Conservation (phyloP, 306 rosid species). For the Benincasa hispida region DNA sequence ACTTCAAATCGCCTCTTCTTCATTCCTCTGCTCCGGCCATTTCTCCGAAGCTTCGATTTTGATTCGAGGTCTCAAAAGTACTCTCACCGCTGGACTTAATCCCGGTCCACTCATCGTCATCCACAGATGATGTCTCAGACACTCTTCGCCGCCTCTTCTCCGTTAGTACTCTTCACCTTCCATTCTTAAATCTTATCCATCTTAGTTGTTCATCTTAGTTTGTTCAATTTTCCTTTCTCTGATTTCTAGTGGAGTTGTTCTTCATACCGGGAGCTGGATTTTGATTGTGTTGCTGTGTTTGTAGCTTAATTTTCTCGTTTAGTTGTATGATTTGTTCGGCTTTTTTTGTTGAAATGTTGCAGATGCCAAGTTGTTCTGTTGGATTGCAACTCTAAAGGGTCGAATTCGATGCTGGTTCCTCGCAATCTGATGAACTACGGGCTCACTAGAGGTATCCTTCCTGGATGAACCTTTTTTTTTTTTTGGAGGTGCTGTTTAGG, state of each 20-base stretch:
- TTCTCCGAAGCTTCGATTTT: background rate
- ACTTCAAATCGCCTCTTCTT: background rate
- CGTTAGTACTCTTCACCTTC: conserved; percentile 1
- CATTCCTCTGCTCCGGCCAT: background rate
- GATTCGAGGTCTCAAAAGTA: background rate
- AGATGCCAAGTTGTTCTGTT: conserved; percentile 41
- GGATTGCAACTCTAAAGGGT: conserved; percentile 21
- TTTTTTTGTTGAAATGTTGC: conserved; percentile 5
- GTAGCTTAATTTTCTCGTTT: background rate
- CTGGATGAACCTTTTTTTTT: background rate
- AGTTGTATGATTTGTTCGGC: background rate
- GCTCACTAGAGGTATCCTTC: conserved; percentile 19
- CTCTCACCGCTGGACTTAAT: background rate
- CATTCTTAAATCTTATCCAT: background rate
- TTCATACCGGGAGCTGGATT: background rate
- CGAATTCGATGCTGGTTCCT: conserved; percentile 20
- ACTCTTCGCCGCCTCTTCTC: conserved; percentile 9
- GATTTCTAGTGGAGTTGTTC: background rate
- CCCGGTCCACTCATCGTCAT: background rate
- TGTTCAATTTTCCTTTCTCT: background rate
- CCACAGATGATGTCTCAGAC: background rate
- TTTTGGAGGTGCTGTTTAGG: background rate
- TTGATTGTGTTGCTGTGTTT: background rate
- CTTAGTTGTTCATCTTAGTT: background rate
- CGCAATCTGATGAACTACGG: conserved; percentile 27